A percentile compares a stretch with the other conserved stretches of the same genome.
Evolutionary conservation across 768 basidiomycete species (phyloP).

Genomic region (Tylopilus sp.): DNA sequence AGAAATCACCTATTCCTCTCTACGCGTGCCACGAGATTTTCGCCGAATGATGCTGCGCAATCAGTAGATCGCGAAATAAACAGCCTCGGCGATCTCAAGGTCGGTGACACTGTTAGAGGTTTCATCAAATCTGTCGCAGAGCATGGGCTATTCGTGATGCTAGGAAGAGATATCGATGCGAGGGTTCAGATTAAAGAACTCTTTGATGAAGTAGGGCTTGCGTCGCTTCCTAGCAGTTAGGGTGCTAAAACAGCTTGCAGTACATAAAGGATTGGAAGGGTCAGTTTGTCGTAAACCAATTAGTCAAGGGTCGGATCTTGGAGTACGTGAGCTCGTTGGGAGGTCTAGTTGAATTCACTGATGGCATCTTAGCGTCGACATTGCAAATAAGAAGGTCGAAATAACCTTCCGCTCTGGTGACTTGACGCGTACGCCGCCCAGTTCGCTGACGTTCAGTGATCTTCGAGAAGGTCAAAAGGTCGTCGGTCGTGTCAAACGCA

Average conservation of each 20-base stretch:
- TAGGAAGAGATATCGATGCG: slow-evolving; percentile 83
- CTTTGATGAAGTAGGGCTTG: slow-evolving; percentile 67
- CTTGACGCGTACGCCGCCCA: slow-evolving; percentile 37
- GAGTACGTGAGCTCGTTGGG: slow-evolving; percentile 43
- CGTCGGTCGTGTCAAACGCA: slow-evolving; percentile 69
- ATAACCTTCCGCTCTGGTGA: slow-evolving; percentile 80
- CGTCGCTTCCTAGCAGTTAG: background rate
- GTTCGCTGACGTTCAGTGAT: slow-evolving; percentile 45
- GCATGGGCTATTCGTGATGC: slow-evolving; percentile 83
- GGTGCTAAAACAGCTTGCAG: slow-evolving; percentile 38
- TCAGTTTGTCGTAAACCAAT: slow-evolving; percentile 71
- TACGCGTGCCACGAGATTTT: slow-evolving; percentile 68
- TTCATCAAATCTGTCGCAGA: slow-evolving; percentile 87
- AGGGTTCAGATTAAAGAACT: slow-evolving; percentile 92
- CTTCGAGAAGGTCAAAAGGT: slow-evolving; percentile 80
- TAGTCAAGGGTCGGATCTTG: slow-evolving; percentile 84
- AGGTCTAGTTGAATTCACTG: slow-evolving; percentile 1
- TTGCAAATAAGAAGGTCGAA: slow-evolving; percentile 76
- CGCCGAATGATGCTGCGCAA: slow-evolving; percentile 44
- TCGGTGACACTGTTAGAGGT: slow-evolving; percentile 77
- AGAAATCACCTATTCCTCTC: slow-evolving; percentile 76
- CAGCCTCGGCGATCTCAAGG: slow-evolving; percentile 56
- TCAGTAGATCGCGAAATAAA: slow-evolving; percentile 69
- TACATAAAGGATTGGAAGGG: slow-evolving; percentile 96
- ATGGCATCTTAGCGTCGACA: slow-evolving; percentile 56